Conservation (phyloP, 1,139 yeast species). For the Pichia sp. region DNA sequence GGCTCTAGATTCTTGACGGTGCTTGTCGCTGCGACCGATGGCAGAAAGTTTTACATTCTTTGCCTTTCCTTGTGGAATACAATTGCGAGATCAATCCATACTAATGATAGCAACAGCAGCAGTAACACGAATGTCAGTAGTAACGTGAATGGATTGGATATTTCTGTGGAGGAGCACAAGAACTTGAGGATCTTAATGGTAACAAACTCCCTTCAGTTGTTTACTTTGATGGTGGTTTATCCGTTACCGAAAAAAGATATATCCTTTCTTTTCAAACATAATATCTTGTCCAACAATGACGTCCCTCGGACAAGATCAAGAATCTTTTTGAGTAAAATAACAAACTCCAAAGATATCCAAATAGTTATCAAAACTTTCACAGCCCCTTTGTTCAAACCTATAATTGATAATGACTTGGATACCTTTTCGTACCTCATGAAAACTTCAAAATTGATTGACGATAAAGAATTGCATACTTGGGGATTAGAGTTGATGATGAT, state of each 20-base stretch:
- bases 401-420: constrained; percentile 18
- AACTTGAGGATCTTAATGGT: constrained; percentile 53
- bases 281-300: constrained; percentile 30
- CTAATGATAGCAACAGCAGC: constrained; percentile 30
- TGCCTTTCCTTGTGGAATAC: constrained; percentile 69
- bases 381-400: constrained; percentile 44
- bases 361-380: constrained; percentile 46
- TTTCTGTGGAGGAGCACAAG: constrained; percentile 32
- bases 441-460: constrained; percentile 22
- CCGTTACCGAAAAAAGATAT: constrained; percentile 54
- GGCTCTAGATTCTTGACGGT: constrained; percentile 61
- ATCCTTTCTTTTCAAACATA: constrained; percentile 39
- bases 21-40: constrained; percentile 50
- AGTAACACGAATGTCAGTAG: background rate
- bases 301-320: constrained; percentile 42
- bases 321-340: constrained; percentile 47
- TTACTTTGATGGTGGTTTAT: constrained; percentile 59
- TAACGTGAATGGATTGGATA: constrained; percentile 31
- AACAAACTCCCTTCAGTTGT: constrained; percentile 56
- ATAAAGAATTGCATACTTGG: constrained; percentile 44
- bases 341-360: constrained; percentile 49
- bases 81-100: constrained; percentile 32
- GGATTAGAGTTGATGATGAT: constrained; percentile 54
- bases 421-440: constrained; percentile 27
- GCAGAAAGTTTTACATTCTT: constrained; percentile 46